Conservation (phyloP, 2,329 filamentous ascomycete genomes). For the Pseudogymnoascus sp. region DNA sequence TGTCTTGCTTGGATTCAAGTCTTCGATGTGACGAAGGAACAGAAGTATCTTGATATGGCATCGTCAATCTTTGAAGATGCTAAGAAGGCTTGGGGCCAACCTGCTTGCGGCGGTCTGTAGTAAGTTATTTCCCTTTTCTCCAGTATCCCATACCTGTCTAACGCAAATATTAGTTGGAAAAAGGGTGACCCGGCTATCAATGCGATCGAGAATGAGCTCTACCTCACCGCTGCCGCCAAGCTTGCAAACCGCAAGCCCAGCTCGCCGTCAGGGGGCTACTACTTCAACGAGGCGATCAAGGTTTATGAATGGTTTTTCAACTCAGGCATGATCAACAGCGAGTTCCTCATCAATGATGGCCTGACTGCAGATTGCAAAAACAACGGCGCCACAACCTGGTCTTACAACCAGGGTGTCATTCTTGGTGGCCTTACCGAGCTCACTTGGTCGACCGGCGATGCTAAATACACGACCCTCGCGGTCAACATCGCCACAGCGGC, state of each 20-base stretch:
- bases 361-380: constrained; percentile 42
- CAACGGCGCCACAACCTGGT: constrained; percentile 34
- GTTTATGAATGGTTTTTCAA: constrained; percentile 43
- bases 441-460: constrained; percentile 40
- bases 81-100: constrained; percentile 38
- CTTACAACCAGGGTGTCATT: constrained; percentile 55
- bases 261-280: constrained; percentile 38
- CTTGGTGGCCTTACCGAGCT: constrained; percentile 49
- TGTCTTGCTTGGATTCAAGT: constrained; percentile 48
- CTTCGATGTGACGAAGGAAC: constrained; percentile 44
- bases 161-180: constrained; percentile 35
- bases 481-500: constrained; percentile 45
- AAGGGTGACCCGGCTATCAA: constrained; percentile 44
- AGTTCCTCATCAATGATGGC: constrained; percentile 46
- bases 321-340: constrained; percentile 37
- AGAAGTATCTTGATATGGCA: constrained; percentile 45
- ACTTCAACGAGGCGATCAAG: constrained; percentile 45
- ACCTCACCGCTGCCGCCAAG: constrained; percentile 44
- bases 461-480: constrained; percentile 37
- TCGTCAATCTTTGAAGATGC: constrained; percentile 48
- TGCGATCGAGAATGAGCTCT: constrained; percentile 49
- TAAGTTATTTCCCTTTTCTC: constrained; percentile 11
- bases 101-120: constrained; percentile 46
- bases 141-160: not conserved
- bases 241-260: constrained; percentile 48